Evolutionary conservation across 805 yeast species (phyloP).

Genomic region (Lipomyces starkeyi): DNA sequence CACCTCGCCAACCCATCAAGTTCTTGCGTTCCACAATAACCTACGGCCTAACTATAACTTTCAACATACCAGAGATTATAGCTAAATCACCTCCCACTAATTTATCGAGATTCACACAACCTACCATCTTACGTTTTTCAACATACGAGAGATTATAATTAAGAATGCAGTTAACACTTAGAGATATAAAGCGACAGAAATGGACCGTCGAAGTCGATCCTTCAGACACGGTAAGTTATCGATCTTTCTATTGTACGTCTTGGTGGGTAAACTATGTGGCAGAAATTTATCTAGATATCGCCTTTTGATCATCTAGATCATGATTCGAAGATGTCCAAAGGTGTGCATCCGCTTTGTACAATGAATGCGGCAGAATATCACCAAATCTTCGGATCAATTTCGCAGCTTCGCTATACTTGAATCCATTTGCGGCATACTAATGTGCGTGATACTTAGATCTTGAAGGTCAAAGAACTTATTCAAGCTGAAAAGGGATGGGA

Average conservation of each 20-base stretch:
- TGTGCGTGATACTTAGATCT: conserved; percentile 50
- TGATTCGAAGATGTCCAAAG: too few species aligned
- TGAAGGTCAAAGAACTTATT: conserved; percentile 72
- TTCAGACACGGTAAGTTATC: conserved; percentile 62
- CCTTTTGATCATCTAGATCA: not conserved
- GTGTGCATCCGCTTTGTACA: not conserved
- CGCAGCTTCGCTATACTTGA: not conserved
- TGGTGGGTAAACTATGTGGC: not conserved
- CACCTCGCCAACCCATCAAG: not conserved
- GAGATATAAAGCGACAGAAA: conserved; percentile 91
- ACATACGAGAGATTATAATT: not conserved
- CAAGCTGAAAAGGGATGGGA: conserved; percentile 73
- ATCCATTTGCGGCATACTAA: not conserved
- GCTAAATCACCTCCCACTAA: not conserved
- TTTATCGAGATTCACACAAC: not conserved
- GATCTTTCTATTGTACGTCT: not conserved
- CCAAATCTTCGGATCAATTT: not conserved
- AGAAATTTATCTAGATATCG: not conserved
- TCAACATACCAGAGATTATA: not conserved
- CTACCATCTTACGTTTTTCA: not conserved
- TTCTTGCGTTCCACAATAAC: not conserved
- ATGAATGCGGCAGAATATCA: not conserved
- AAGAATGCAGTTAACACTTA: conserved; percentile 77
- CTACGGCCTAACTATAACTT: not conserved
- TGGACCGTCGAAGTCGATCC: conserved; percentile 79